Base-by-base conservation (phyloP, 345 rosid genomes). In the Bruguiera parviflora region DNA sequence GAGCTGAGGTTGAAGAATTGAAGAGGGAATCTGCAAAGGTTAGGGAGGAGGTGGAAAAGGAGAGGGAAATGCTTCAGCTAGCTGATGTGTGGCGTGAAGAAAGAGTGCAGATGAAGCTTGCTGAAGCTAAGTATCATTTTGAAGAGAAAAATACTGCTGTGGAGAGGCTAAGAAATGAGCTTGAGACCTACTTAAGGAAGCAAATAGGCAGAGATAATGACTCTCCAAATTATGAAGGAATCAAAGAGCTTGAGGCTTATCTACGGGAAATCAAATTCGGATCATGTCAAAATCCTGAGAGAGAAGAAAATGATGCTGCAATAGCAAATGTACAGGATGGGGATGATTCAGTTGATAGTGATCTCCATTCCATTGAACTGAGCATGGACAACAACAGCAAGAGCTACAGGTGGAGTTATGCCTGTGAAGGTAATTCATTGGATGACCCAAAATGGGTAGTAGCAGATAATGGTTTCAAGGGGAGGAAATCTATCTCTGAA, bases 91-190 rank as follows among this genome's bases (percentile, higher is more conserved):
- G 90, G 78, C 89, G 99, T 0, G 97, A 95, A 79, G 97, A 95
- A 78, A 80, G 99, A 67, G 92, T 95, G 46, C 97, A 95, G 77
- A 95, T 95, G 99, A 95, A 95, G 84, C 91, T 95, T 5, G 86
- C 81, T 0, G 99, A 95, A 32, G 99, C 99, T 0, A 88, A 79
- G 52, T 83, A 84, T 70, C 89, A 88, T 56, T 95, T 90, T 20
- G 96, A 95, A 73, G 99, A 92, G 81, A 92, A 95, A 77, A 87
- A 90, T 63, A 90, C 87, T 2, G 97, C 86, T 5, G 86, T 92
- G 4, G 96, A 92, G 69, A 58, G 55, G 80, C 72, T 95, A 52
- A 87, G 82, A 68, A 75, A 75, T 28, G 91, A 95, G 73, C 88
- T 95, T 13, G 94, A 82, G 89, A 74, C 75, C 31, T 87, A 70